phyloP scores from a whole-genome alignment of 176 grass and related monocot genomes.

The Rhynchospora pubera region DNA sequence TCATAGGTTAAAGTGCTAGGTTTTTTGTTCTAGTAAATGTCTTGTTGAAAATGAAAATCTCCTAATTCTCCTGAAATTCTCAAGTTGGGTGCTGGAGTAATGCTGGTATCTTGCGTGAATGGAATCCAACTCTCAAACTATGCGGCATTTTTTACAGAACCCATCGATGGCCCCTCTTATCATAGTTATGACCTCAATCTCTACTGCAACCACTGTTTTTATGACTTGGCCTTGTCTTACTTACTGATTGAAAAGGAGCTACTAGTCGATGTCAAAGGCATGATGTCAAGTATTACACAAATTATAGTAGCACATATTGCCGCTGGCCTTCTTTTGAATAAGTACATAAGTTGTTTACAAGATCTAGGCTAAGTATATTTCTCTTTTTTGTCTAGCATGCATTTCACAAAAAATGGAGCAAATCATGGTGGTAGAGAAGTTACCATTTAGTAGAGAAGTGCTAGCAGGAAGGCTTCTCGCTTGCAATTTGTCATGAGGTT shows the following conservation, averaged over 20 bases:
- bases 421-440: too few relatives aligned
- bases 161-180: constrained; percentile 86
- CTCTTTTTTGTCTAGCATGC: background rate
- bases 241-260: constrained; percentile 93
- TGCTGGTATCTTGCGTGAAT: constrained; percentile 95
- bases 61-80: constrained; percentile 7
- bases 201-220: constrained; percentile 81
- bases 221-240: constrained; percentile 76
- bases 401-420: too few relatives aligned
- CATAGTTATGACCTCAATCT: constrained; percentile 99
- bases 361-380: background rate
- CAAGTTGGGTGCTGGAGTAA: constrained; percentile 78
- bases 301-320: constrained; percentile 96
- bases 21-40: background rate
- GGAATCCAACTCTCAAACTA: constrained; percentile 92
- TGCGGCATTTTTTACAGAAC: constrained; percentile 84
- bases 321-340: constrained; percentile 81
- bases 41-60: background rate
- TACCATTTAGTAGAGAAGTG: too few relatives aligned
- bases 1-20: background rate
- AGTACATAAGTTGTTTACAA: constrained; percentile 33
- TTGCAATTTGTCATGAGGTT: too few relatives aligned
- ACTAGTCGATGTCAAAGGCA: constrained; percentile 80
- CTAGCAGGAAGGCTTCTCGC: too few relatives aligned
- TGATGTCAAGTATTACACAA: constrained; percentile 92